Base-by-base conservation (phyloP, 2,329 filamentous ascomycete genomes). In the Neopestalotiopsis clavispora region DNA sequence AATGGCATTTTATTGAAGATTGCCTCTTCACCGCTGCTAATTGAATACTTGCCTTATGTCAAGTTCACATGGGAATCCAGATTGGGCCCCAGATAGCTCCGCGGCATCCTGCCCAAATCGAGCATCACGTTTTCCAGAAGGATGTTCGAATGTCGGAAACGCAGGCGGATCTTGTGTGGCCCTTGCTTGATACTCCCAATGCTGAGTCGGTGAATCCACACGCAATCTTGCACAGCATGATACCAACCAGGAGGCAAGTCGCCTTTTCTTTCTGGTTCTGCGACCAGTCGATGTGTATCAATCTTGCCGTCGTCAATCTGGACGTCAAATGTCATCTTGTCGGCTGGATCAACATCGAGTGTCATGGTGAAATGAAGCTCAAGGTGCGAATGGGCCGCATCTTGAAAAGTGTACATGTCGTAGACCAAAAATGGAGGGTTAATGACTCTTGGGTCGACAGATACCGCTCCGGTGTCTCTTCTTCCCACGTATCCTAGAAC, bases 281-380 rank as follows among this genome's bases (percentile, higher is more conserved):
- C 78, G 1, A 84, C 74, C 10, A 81, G 72, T 4, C 77, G 74
- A 3, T 75, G 75, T 32, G 72, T 76, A 49, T 75, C 73, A 1
- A 72, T 74, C 34, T 82, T 74, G 3, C 78, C 77, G n/a, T 82
- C 79, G 58, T 87, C 83, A 17, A 89, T 75, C 5, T 83, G 80
- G 2, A 87, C 76, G 4, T 86, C 83, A 70, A 86, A 89, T 4
- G 80, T 80, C 75, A 89, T 84, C 2, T 80, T 83, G 1, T 81
- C 78, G 28, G 79, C 77, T 0, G 86, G 86, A 67, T 87, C 82
- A 5, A 84, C 82, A 72, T 89, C 88, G 4, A 88, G 80, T 0
- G 83, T 79, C 65, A 76, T 78, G 68, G 77, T 80, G 71, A 83
- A 79, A 1, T 71, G 72, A 0, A 80, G 71, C 59, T 38, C 17